Conservation (phyloP, 2,329 filamentous ascomycete species). For the Drechslera avenae region DNA sequence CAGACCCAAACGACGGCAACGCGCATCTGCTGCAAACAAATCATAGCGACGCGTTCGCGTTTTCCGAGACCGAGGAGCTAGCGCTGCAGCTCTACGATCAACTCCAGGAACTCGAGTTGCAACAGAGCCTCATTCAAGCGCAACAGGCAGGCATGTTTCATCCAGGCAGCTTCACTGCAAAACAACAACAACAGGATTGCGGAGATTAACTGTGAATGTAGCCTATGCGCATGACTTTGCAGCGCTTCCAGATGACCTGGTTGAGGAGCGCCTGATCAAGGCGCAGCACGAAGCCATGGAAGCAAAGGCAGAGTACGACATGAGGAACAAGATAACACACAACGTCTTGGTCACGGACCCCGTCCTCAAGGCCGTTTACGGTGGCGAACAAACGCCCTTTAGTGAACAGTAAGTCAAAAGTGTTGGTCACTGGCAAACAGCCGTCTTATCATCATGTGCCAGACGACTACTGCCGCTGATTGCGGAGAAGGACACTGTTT, state of each 20-base stretch:
- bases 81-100: conserved; percentile 73
- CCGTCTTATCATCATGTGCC: conserved; percentile 15
- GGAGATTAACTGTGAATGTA: conserved; percentile 26
- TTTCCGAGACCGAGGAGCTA: conserved; percentile 70
- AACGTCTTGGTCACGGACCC: conserved; percentile 74
- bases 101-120: conserved; percentile 71
- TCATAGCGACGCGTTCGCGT: conserved; percentile 56
- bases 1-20: conserved; percentile 26
- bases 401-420: conserved; percentile 67
- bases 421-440: background rate
- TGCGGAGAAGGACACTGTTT: conserved; percentile 69
- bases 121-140: conserved; percentile 68
- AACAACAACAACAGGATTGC: no score
- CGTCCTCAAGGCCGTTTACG: conserved; percentile 76
- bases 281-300: conserved; percentile 71
- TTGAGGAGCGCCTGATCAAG: conserved; percentile 56
- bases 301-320: conserved; percentile 70
- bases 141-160: conserved; percentile 39
- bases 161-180: background rate
- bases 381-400: conserved; percentile 65
- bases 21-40: conserved; percentile 52
- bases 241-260: conserved; percentile 56
- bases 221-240: conserved; percentile 35
- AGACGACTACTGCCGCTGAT: conserved; percentile 72
- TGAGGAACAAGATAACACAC: conserved; percentile 71